Conservation (phyloP, 352 stramenopile species). For the Phytophthora lateralis region DNA sequence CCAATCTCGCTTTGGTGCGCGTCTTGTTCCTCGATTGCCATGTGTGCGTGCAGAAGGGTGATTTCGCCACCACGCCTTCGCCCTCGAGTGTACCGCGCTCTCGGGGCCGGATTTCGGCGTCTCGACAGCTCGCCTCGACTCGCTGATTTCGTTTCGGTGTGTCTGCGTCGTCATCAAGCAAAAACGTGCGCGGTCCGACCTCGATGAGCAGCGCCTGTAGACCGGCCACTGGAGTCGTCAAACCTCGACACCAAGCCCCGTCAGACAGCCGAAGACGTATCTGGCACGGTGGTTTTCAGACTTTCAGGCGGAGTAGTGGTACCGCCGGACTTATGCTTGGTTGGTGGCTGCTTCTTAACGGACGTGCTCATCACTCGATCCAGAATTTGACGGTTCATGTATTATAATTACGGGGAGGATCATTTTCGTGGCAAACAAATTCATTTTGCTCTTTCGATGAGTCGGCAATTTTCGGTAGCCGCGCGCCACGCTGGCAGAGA, state of each 20-base stretch:
- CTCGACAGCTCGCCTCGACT: neutral
- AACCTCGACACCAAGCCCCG: neutral
- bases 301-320: conserved; percentile 1
- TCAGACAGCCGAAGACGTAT: neutral
- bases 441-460: neutral
- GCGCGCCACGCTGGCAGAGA: no score
- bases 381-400: no score
- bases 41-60: no score
- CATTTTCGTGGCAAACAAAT: neutral
- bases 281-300: neutral
- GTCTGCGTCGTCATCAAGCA: neutral
- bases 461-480: neutral
- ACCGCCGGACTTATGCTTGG: conserved; percentile 8
- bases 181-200: conserved; percentile 1
- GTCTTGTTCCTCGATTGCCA: no score
- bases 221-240: neutral
- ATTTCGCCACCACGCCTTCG: no score
- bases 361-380: neutral
- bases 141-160: conserved; percentile 7
- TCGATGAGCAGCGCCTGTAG: neutral
- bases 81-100: neutral
- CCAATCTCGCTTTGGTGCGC: no score
- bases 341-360: neutral
- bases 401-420: no score
- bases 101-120: neutral